Conservation (phyloP, 2,329 filamentous ascomycete genomes). For the Bipolaris zeicola region DNA sequence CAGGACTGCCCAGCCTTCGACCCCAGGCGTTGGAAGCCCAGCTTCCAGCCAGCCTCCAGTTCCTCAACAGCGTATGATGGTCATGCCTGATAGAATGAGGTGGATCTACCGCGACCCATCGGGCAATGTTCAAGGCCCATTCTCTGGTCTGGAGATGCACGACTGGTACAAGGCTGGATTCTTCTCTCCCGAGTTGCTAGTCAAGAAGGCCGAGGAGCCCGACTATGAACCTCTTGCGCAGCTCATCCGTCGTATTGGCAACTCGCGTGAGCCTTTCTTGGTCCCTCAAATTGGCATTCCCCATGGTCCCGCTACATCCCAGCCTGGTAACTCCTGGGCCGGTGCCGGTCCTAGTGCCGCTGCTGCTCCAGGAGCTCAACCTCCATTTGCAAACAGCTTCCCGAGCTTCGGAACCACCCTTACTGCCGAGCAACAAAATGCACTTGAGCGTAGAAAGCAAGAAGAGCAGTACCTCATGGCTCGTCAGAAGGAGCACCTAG, state of each 20-base stretch:
- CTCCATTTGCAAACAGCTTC: conserved; percentile 90
- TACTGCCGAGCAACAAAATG: conserved; percentile 97
- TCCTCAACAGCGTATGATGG: conserved; percentile 83
- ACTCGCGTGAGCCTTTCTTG: conserved; percentile 95
- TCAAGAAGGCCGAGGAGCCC: conserved; percentile 90
- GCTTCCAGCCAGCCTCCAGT: conserved; percentile 71
- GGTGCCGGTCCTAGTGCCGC: conserved; percentile 43
- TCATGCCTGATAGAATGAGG: conserved; percentile 98
- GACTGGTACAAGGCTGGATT: conserved; percentile 99
- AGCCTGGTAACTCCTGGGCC: conserved; percentile 53
- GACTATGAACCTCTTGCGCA: conserved; percentile 96
- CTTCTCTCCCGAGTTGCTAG: conserved; percentile 90
- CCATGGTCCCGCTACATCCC: conserved; percentile 73
- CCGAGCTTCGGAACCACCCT: conserved; percentile 95
- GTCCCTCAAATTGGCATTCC: conserved; percentile 96
- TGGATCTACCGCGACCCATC: conserved; percentile 98
- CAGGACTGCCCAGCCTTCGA: conserved; percentile 41
- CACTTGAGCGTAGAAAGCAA: conserved; percentile 92
- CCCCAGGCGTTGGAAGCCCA: conserved; percentile 52
- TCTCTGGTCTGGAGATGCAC: conserved; percentile 97
- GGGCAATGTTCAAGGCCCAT: conserved; percentile 89
- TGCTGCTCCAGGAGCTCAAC: conserved; percentile 59
- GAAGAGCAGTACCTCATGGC: conserved; percentile 98
- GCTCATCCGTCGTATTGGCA: conserved; percentile 92
- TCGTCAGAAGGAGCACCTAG: conserved; percentile 89